These are phyloP conservation scores for Globisporangium spiculum DNA, from an alignment of 352 stramenopile genomes.

Conservation along the genomic window DNA sequence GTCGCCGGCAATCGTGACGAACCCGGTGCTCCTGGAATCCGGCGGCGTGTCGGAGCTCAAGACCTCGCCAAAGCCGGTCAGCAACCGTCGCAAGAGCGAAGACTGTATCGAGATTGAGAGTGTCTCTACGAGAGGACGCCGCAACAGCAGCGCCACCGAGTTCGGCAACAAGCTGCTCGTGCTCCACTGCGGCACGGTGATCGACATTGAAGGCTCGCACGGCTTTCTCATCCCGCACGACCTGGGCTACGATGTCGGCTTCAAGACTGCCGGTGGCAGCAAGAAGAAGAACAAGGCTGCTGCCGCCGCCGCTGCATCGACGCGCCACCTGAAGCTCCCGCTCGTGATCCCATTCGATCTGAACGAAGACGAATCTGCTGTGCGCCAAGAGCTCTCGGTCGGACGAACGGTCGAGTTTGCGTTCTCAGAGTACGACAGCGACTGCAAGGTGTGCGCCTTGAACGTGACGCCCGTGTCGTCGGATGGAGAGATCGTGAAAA, in stretches of 20 bases:
- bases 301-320: not conserved
- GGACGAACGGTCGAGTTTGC: conserved; percentile 73
- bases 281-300: conserved; percentile 15
- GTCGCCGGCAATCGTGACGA: conserved; percentile 33
- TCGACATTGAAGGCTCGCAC: conserved; percentile 71
- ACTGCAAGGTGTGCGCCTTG: conserved; percentile 34
- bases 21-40: conserved; percentile 17
- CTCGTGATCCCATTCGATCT: conserved; percentile 72
- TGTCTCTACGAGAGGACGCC: conserved; percentile 9
- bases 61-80: conserved; percentile 6
- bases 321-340: conserved; percentile 45
- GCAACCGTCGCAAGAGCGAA: conserved; percentile 16
- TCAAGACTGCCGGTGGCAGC: conserved; percentile 12
- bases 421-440: conserved; percentile 29
- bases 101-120: conserved; percentile 20
- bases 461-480: conserved; percentile 64
- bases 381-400: conserved; percentile 51
- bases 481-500: conserved; percentile 64
- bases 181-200: conserved; percentile 73
- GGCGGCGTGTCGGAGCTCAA: conserved; percentile 15
- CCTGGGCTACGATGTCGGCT: conserved; percentile 29
- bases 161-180: conserved; percentile 57
- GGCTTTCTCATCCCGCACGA: conserved; percentile 79
- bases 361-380: conserved; percentile 33
- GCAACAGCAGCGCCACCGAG: conserved; percentile 28